Evolutionary conservation across 2,329 filamentous ascomycete species (phyloP).

Genomic region (Ceratocystis lukuohia): DNA sequence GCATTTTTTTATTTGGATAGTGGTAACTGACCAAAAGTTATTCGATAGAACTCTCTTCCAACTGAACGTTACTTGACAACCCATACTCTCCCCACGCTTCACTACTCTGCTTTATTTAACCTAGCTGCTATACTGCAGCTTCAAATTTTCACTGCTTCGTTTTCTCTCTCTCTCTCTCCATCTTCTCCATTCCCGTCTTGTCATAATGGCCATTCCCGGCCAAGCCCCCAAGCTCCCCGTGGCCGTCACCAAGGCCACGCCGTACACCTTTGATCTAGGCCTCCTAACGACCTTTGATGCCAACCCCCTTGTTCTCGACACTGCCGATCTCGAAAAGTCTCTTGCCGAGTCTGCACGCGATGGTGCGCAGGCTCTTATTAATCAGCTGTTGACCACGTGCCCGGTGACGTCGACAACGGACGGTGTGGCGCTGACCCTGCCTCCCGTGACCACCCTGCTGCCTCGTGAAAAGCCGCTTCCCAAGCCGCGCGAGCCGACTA

Average conservation of each 20-base stretch:
- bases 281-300: slow-evolving; percentile 76
- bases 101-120: background rate
- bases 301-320: slow-evolving; percentile 57
- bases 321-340: slow-evolving; percentile 45
- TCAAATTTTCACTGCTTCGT: no score
- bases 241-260: slow-evolving; percentile 66
- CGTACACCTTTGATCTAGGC: slow-evolving; percentile 86
- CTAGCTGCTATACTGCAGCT: background rate
- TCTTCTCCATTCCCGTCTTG: background rate
- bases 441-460: slow-evolving; percentile 52
- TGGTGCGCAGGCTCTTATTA: slow-evolving; percentile 81
- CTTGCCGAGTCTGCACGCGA: slow-evolving; percentile 68
- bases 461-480: slow-evolving; percentile 91
- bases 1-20: background rate
- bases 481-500: slow-evolving; percentile 66
- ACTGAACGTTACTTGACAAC: background rate
- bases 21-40: background rate
- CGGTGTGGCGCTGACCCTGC: slow-evolving; percentile 68
- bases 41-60: background rate
- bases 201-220: slow-evolving; percentile 28
- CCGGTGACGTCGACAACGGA: slow-evolving; percentile 55
- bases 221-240: slow-evolving; percentile 43
- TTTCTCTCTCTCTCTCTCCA: background rate
- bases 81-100: background rate
- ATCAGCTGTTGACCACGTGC: slow-evolving; percentile 85